A percentile compares a stretch with the other conserved stretches of the same genome.
These are phyloP conservation scores for Fusarium marasasianum DNA, from an alignment of 2,329 filamentous ascomycete species.

Conservation along the genomic window DNA sequence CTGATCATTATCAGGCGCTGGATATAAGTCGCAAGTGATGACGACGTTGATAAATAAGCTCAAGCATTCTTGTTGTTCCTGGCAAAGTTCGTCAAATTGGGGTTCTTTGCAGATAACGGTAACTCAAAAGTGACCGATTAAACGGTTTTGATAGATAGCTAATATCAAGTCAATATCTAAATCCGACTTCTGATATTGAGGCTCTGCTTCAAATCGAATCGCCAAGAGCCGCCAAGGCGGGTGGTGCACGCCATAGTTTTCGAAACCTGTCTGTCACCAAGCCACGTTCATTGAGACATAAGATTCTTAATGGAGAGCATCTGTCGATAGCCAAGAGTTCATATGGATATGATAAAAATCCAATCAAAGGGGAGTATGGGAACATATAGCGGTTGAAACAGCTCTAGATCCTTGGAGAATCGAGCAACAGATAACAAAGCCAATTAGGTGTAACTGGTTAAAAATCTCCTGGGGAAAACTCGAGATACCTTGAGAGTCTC, in stretches of 20 bases:
- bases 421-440: fast-evolving
- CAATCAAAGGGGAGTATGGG: too few species aligned
- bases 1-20: not conserved
- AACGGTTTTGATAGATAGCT: too few species aligned
- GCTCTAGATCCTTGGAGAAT: fast-evolving
- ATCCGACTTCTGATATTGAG: not conserved
- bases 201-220: not conserved
- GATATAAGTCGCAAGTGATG: not conserved
- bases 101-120: too few species aligned
- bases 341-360: too few species aligned
- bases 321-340: too few species aligned
- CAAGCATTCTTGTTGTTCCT: not conserved
- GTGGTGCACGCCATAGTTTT: not conserved
- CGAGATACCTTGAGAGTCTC: fast-evolving
- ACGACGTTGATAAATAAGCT: not conserved
- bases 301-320: fast-evolving
- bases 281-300: fast-evolving
- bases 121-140: not conserved
- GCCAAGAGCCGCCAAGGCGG: constrained; percentile 20
- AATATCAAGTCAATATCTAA: not conserved
- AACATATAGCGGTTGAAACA: not conserved
- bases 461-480: fast-evolving
- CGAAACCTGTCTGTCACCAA: too few species aligned
- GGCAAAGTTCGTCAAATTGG: fast-evolving
- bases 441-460: fast-evolving